Conservation (phyloP, 441 rosid genomes). For the Gossypium lobatum region DNA sequence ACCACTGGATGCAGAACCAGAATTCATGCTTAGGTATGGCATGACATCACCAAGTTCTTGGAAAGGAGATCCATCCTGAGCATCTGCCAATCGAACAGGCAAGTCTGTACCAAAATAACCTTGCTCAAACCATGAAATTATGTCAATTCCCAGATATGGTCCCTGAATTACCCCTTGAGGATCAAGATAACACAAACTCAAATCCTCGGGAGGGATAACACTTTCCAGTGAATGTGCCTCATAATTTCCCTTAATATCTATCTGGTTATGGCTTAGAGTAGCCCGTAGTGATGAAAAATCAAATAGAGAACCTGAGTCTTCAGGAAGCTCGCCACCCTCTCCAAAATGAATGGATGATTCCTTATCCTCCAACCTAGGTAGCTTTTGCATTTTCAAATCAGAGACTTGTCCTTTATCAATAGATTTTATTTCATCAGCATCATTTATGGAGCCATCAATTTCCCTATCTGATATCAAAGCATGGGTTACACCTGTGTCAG, state of each 20-base stretch:
- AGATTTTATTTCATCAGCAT: slow-evolving; percentile 14
- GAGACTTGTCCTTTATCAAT: slow-evolving; percentile 23
- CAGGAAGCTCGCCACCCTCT: slow-evolving; percentile 24
- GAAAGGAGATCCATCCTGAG: slow-evolving; percentile 51
- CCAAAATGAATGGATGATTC: slow-evolving; percentile 25
- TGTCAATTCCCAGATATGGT: slow-evolving; percentile 60
- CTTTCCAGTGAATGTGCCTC: not conserved
- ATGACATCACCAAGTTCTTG: slow-evolving; percentile 43
- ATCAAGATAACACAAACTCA: slow-evolving; percentile 49
- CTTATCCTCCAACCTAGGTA: slow-evolving; percentile 16
- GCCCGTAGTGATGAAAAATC: slow-evolving; percentile 25
- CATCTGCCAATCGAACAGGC: slow-evolving; percentile 51
- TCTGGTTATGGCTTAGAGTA: not conserved
- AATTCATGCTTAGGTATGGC: slow-evolving; percentile 28
- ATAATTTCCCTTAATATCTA: not conserved
- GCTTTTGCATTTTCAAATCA: slow-evolving; percentile 20
- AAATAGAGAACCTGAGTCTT: slow-evolving; percentile 32
- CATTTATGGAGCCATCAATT: slow-evolving; percentile 9
- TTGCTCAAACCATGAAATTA: slow-evolving; percentile 58
- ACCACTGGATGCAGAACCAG: not conserved
- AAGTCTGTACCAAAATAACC: slow-evolving; percentile 64
- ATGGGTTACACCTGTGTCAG: slow-evolving; percentile 12
- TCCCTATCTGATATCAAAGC: slow-evolving; percentile 12
- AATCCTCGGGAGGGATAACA: slow-evolving; percentile 31
- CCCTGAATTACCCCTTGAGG: slow-evolving; percentile 59